Percentiles rank a stretch among this genome's conserved stretches.
phyloP scores from a whole-genome alignment of 2,329 filamentous ascomycete genomes.

The Coniochaeta ligniaria region DNA sequence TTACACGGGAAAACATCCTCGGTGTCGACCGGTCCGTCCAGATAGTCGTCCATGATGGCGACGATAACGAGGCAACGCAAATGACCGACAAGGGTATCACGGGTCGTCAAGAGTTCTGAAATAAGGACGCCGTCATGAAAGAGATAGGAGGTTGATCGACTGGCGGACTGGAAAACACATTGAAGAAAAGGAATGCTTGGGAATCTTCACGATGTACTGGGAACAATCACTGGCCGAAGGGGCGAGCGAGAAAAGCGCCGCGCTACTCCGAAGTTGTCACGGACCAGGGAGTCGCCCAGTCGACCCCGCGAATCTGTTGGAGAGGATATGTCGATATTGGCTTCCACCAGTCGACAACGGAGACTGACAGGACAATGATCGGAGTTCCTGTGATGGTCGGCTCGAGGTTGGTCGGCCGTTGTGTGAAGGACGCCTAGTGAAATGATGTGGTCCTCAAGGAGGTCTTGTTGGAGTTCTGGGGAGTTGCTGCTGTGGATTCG shows the following conservation, averaged over 20 bases:
- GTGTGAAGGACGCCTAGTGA: neutral
- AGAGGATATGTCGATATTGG: neutral
- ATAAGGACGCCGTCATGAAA: neutral
- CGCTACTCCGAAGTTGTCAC: neutral
- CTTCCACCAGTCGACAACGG: neutral
- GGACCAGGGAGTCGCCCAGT: neutral
- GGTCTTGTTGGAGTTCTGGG: neutral
- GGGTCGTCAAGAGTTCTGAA: neutral
- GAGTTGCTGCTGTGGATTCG: neutral
- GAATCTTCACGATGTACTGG: neutral
- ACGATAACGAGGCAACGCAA: neutral
- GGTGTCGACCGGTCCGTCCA: conserved; percentile 61
- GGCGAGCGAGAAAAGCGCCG: neutral
- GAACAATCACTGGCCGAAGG: neutral
- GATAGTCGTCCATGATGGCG: conserved; percentile 51
- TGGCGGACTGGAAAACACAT: neutral
- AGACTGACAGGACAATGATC: neutral
- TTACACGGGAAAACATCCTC: conserved; percentile 88
- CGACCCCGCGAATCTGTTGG: neutral
- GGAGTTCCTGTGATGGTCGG: neutral
- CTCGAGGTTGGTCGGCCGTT: neutral
- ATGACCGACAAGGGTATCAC: neutral
- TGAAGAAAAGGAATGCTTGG: neutral
- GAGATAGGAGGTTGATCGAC: neutral
- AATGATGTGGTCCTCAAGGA: neutral